Evolutionary conservation across 371 early-diverging fungal species (phyloP), one percentile per base, ranked within the genome.

Genomic region (Paraphysoderma sedebokerense): DNA sequence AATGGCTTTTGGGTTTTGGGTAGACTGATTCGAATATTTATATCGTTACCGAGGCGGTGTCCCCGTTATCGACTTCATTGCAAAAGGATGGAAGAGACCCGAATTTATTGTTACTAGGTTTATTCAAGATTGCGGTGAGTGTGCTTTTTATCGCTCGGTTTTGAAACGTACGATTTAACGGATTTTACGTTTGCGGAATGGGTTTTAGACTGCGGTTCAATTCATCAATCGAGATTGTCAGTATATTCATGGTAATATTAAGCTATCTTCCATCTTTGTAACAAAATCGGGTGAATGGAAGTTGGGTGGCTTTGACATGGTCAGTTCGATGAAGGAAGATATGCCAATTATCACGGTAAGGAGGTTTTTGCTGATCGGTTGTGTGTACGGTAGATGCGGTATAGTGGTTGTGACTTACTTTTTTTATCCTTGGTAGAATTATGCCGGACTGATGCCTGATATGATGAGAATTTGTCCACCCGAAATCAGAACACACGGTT

Each of bases 281-380:
- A 90, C 85, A 27, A 70, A 72, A 47, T 82, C 87, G 3, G 90
- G 92, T 33, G 97, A 96, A 59, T 96, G 92, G 92, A 86, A 81
- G 51, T 62, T 95, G 27, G 87, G 85, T 17, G 91, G 91, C 3
- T 72, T 90, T 47, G 96, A 95, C 50, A 50, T 83, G 13, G 52
- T 86, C 11, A 71, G 80, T 27, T 76, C 77, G 4, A 57, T 80
- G 51, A 72, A 77, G 39, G 86, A 83, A 44, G 13, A n/a, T n/a
- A n/a, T n/a, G n/a, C n/a, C n/a, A n/a, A n/a, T n/a, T n/a, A n/a
- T n/a, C n/a, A n/a, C n/a, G n/a, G n/a, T n/a, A n/a, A n/a, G n/a
- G n/a, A n/a, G n/a, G n/a, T n/a, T n/a, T n/a, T n/a, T n/a, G n/a
- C n/a, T n/a, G n/a, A n/a, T n/a, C n/a, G n/a, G n/a, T n/a, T n/a